These are phyloP conservation scores for Exophiala bonariae DNA, from an alignment of 2,329 filamentous ascomycete genomes.

Conservation along the genomic window DNA sequence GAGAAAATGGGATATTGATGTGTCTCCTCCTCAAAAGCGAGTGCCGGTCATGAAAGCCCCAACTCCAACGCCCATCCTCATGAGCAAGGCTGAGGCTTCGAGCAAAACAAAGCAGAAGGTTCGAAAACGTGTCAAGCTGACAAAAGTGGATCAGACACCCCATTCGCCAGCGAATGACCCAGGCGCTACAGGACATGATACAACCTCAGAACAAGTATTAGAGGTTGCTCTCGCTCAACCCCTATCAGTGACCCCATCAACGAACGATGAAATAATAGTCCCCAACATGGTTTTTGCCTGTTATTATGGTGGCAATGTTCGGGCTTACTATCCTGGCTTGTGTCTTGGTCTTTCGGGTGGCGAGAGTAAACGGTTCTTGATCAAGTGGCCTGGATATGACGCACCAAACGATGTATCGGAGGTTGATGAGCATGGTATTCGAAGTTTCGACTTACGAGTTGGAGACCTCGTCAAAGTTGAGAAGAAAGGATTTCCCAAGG, in stretches of 20 bases:
- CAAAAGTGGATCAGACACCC: background rate
- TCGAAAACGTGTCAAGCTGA: background rate
- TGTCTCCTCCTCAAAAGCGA: slow-evolving; percentile 35
- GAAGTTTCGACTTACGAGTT: slow-evolving; percentile 44
- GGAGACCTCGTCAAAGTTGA: slow-evolving; percentile 50
- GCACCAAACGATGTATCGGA: slow-evolving; percentile 34
- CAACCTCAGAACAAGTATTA: too few species aligned
- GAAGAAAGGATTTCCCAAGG: slow-evolving; percentile 41
- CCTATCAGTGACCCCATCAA: background rate
- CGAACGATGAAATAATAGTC: slow-evolving; percentile 32
- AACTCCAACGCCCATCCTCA: background rate
- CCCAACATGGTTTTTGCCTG: slow-evolving; percentile 58
- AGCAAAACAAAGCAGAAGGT: background rate
- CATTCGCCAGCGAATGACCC: background rate
- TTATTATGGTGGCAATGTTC: slow-evolving; percentile 60
- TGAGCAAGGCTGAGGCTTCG: slow-evolving; percentile 1
- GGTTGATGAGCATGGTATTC: slow-evolving; percentile 40
- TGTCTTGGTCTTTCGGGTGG: slow-evolving; percentile 50
- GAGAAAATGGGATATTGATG: slow-evolving; percentile 44
- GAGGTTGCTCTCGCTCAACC: too few species aligned
- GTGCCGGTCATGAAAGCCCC: slow-evolving; percentile 6
- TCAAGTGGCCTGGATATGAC: slow-evolving; percentile 46
- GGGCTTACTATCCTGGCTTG: slow-evolving; percentile 61
- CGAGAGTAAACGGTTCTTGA: slow-evolving; percentile 43
- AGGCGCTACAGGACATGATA: too few species aligned